Base-by-base conservation (phyloP, 176 grass and related monocot genomes). In the Carex cristatella region DNA sequence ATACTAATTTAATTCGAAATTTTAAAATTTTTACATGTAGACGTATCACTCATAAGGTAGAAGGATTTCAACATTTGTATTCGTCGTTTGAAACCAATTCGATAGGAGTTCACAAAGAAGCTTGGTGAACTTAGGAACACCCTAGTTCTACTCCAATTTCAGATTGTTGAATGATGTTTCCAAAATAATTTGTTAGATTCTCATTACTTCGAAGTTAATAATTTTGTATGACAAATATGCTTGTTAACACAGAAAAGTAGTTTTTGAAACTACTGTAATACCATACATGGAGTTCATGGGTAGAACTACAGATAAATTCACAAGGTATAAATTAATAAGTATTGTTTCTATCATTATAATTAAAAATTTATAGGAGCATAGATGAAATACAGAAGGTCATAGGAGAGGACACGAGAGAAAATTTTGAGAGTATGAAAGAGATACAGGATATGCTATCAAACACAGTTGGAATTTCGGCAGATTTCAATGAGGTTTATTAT, bases 301-400 rank as follows among this genome's bases (percentile, higher is more conserved):
- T n/a, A 18, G 57, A 59, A 18, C 16, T 1, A 15, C 15, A 59
- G 27, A 33, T 35, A 28, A 40, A 69, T 16, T 69, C 66, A 38
- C 1, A 40, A 40, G 32, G 30, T 8, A 18, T 40, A 40, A 18
- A 18, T 69, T 38, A 69, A 69, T 37, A 35, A 9, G 10, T 30
- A 65, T 10, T 31, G 28, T 69, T 69, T 69, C 14, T 31, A 40
- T 69, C 4, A 16, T 69, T 40, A 38, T 69, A 16, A 35, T 66
- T 83, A 2, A 76, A 83, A 3, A 69, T 16, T 48, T 48, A 48
- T 78, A 93, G 91, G 80, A 95, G 46, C n/a, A 79, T 91, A 0
- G 75, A 89, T 88, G 93, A 95, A 63, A 95, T 95, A 38, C 90
- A 95, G 60, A 89, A 84, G 31, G 79, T 77, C 51, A 88, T 90